Evolutionary conservation across 768 basidiomycete species (phyloP).

Genomic region (Butyriboletus loyo): DNA sequence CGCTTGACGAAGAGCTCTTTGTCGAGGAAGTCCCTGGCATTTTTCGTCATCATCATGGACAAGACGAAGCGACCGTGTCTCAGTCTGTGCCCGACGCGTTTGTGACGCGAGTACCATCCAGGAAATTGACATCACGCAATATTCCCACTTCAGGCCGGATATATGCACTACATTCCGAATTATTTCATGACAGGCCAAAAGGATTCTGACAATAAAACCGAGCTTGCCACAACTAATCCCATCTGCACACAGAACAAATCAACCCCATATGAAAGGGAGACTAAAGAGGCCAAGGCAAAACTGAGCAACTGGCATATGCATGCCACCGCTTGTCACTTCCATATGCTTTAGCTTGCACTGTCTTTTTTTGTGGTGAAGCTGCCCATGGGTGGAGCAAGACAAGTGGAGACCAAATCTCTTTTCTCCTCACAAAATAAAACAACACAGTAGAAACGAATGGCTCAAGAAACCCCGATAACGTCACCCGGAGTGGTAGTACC

Average conservation of each 20-base stretch:
- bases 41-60: conserved; percentile 27
- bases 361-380: background rate
- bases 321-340: background rate
- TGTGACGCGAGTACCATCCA: conserved; percentile 7
- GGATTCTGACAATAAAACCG: too few species aligned
- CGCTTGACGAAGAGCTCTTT: conserved; percentile 46
- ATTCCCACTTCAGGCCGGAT: background rate
- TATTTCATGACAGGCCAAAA: too few species aligned
- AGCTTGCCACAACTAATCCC: too few species aligned
- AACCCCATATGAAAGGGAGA: background rate
- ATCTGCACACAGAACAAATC: background rate
- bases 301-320: too few species aligned
- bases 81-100: conserved; percentile 5
- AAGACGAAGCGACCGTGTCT: background rate
- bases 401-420: background rate
- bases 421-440: background rate
- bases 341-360: background rate
- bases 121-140: background rate
- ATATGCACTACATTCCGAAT: too few species aligned
- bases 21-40: conserved; percentile 40
- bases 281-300: background rate
- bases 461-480: background rate
- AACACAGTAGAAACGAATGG: background rate
- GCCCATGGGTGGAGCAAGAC: background rate
- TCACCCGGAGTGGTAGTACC: background rate